phyloP scores from a whole-genome alignment of 352 stramenopile species.

The Phytophthora sp. region DNA sequence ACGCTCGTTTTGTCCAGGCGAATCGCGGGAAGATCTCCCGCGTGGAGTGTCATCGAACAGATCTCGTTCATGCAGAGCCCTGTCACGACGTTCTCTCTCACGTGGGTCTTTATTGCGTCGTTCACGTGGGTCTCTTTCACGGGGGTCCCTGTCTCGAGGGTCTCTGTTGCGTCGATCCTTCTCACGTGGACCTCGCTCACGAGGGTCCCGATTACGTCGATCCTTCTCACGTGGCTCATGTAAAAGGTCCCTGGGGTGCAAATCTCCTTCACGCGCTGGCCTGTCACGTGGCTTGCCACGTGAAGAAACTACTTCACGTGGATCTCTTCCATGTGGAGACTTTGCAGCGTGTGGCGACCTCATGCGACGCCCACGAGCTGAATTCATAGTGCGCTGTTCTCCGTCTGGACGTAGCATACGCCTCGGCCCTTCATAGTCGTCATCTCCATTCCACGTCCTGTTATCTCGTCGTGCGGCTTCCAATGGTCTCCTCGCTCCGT shows the following conservation, averaged over 20 bases:
- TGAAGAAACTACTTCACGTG: conserved; percentile 21
- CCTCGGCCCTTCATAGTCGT: conserved; percentile 16
- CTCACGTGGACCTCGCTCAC: conserved; percentile 16
- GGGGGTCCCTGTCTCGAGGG: not conserved
- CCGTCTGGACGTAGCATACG: conserved; percentile 7
- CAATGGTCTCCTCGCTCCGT: conserved; percentile 8
- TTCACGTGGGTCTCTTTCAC: conserved; percentile 11
- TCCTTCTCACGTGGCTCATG: conserved; percentile 17
- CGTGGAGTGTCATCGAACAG: conserved; percentile 20
- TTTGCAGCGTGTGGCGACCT: conserved; percentile 20
- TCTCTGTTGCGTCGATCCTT: conserved; percentile 17
- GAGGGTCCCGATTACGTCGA: conserved; percentile 12
- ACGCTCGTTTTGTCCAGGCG: conserved; percentile 23
- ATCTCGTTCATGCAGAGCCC: conserved; percentile 32
- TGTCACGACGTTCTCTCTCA: conserved; percentile 26
- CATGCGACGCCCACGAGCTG: conserved; percentile 27
- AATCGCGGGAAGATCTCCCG: conserved; percentile 22
- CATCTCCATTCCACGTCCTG: conserved; percentile 37
- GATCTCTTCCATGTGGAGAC: conserved; percentile 23
- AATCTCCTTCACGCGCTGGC: conserved; percentile 11
- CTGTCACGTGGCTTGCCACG: conserved; percentile 15
- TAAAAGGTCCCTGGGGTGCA: conserved; percentile 14
- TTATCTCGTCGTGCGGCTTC: conserved; percentile 25
- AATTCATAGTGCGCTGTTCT: conserved; percentile 10
- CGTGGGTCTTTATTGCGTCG: conserved; percentile 16